Evolutionary conservation across 306 rosid genomes (phyloP).

Genomic region (Cyamopsis tetragonoloba): DNA sequence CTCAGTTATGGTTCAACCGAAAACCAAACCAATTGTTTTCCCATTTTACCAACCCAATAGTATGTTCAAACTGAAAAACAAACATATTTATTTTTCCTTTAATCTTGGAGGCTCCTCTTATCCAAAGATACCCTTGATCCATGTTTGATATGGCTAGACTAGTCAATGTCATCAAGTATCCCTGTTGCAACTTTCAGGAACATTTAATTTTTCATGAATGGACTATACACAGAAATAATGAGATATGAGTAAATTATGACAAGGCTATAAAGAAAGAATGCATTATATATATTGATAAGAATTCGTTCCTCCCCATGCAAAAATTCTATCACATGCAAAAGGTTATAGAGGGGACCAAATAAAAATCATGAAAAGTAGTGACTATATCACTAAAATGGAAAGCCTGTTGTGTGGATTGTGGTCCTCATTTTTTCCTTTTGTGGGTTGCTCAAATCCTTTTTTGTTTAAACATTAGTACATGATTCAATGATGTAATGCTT

Average conservation of each 20-base stretch:
- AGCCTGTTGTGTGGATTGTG: constrained; percentile 6
- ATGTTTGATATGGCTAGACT: background rate
- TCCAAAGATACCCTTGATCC: background rate
- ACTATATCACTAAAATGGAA: constrained; percentile 17
- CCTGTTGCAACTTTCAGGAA: constrained; percentile 26
- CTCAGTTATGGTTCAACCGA: too few species aligned
- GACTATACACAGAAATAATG: constrained; percentile 15
- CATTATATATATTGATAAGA: constrained; percentile 15
- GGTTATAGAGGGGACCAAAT: constrained; percentile 31
- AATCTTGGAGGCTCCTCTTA: background rate
- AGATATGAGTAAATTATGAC: constrained; percentile 22
- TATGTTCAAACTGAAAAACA: too few species aligned
- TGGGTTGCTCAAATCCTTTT: background rate
- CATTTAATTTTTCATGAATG: constrained; percentile 21
- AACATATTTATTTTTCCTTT: background rate
- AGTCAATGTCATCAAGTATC: constrained; percentile 12
- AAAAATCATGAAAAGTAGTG: constrained; percentile 33
- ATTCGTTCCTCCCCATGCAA: constrained; percentile 12
- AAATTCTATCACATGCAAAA: constrained; percentile 20
- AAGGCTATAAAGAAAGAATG: constrained; percentile 8
- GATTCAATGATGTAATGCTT: background rate
- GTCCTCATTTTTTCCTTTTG: constrained; percentile 30
- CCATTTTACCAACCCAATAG: too few species aligned
- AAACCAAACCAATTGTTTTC: too few species aligned
- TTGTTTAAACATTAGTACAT: background rate